These are phyloP conservation scores for Conoideocrella luteorostrata DNA, from an alignment of 2,329 filamentous ascomycete genomes.

Conservation along the genomic window DNA sequence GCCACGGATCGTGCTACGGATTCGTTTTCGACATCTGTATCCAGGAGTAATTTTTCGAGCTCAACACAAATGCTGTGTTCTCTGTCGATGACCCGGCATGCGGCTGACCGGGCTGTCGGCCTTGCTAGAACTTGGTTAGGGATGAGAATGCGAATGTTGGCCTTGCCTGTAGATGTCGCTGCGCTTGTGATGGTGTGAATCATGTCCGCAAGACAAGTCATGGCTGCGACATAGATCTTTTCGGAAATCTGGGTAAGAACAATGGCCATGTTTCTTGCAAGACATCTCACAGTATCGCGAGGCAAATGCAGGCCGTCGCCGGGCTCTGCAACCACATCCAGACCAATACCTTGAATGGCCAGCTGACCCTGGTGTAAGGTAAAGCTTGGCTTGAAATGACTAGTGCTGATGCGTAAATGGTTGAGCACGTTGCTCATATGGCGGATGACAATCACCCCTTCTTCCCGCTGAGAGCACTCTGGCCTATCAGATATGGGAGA, in stretches of 20 bases:
- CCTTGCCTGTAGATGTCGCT: background rate
- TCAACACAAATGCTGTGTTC: background rate
- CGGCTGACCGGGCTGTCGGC: background rate
- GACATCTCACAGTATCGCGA: background rate
- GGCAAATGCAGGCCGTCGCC: background rate
- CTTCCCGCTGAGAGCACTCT: background rate
- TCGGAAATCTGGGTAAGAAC: background rate
- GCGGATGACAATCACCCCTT: background rate
- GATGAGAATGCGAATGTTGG: background rate
- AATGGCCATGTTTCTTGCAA: background rate
- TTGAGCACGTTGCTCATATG: background rate
- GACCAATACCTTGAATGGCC: background rate
- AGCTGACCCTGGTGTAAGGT: background rate
- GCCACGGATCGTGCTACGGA: background rate
- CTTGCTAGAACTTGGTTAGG: background rate
- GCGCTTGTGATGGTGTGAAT: background rate
- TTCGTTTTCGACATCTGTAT: background rate
- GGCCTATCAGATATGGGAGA: background rate
- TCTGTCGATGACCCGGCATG: background rate
- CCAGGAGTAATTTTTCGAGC: background rate
- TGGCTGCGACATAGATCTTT: background rate
- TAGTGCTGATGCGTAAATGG: background rate
- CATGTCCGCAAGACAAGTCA: background rate
- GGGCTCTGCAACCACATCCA: slow-evolving; percentile 1
- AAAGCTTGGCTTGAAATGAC: background rate